phyloP scores from a whole-genome alignment of 371 early-diverging fungal genomes.

The Apophysomyces trapeziformis region DNA sequence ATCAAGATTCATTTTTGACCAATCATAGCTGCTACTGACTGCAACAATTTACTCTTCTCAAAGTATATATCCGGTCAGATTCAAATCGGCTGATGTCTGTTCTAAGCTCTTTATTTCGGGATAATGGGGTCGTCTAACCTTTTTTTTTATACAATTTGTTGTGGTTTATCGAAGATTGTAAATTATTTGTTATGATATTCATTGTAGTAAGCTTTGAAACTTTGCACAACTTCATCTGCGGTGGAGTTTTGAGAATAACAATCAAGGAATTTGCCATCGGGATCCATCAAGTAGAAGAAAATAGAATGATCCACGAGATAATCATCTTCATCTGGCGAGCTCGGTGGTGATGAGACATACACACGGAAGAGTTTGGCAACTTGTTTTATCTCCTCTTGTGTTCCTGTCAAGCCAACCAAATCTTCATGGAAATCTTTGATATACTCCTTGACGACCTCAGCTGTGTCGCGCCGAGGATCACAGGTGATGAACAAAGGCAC shows the following conservation, averaged over 20 bases:
- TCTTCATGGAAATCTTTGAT: constrained; percentile 92
- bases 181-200: constrained; percentile 35
- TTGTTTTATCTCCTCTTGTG: constrained; percentile 78
- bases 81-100: too few relatives aligned
- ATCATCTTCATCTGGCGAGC: constrained; percentile 85
- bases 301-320: constrained; percentile 98
- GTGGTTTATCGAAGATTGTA: too few relatives aligned
- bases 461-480: constrained; percentile 94
- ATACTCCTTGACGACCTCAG: constrained; percentile 83
- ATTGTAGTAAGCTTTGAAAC: constrained; percentile 62
- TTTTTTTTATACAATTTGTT: too few relatives aligned
- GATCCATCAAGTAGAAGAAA: constrained; percentile 96
- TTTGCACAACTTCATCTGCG: constrained; percentile 59
- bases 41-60: too few relatives aligned
- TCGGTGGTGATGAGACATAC: constrained; percentile 88
- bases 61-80: too few relatives aligned
- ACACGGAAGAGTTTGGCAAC: constrained; percentile 93
- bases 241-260: constrained; percentile 84
- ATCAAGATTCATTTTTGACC: too few relatives aligned
- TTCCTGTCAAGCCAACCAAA: constrained; percentile 92
- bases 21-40: too few relatives aligned
- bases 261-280: constrained; percentile 90
- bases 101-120: too few relatives aligned
- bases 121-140: too few relatives aligned
- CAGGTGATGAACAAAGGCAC: constrained; percentile 96